phyloP scores from a whole-genome alignment of 1,139 yeast genomes.

The Geotrichum bryndzae region DNA sequence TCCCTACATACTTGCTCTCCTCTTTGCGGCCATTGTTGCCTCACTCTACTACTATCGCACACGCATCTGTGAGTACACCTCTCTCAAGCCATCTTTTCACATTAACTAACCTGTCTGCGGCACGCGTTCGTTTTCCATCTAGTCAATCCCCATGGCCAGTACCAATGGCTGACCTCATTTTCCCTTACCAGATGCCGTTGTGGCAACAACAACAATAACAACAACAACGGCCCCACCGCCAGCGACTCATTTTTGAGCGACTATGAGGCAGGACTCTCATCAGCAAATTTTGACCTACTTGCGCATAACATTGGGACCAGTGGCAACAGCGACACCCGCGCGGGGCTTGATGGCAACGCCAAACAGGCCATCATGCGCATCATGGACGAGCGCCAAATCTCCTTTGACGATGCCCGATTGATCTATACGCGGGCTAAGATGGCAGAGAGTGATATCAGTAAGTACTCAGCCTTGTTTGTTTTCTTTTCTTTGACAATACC shows the following conservation, averaged over 20 bases:
- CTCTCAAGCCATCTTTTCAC: not conserved
- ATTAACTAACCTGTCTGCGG: not conserved
- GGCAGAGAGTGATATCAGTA: slow-evolving; percentile 50
- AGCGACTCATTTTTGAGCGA: slow-evolving; percentile 39
- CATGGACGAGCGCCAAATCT: slow-evolving; percentile 46
- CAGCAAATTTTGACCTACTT: slow-evolving; percentile 47
- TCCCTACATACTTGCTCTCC: not conserved
- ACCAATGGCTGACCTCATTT: not conserved
- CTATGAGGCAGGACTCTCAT: slow-evolving; percentile 56
- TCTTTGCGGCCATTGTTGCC: not conserved
- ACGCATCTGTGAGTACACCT: not conserved
- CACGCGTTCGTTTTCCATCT: not conserved
- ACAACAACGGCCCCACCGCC: not conserved
- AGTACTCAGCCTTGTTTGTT: not conserved
- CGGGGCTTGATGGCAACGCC: slow-evolving; percentile 54
- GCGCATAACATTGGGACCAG: not conserved
- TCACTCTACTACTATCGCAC: not conserved
- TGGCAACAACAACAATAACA: not conserved
- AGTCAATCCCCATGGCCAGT: not conserved
- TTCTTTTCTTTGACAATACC: not conserved
- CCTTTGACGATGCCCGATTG: slow-evolving; percentile 68
- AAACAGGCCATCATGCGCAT: slow-evolving; percentile 47
- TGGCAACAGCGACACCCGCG: slow-evolving; percentile 41
- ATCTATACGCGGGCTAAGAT: slow-evolving; percentile 46
- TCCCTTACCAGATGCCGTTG: not conserved